Conservation (phyloP, 495 filamentous ascomycete species). For the Hyaloscypha finlandica region DNA sequence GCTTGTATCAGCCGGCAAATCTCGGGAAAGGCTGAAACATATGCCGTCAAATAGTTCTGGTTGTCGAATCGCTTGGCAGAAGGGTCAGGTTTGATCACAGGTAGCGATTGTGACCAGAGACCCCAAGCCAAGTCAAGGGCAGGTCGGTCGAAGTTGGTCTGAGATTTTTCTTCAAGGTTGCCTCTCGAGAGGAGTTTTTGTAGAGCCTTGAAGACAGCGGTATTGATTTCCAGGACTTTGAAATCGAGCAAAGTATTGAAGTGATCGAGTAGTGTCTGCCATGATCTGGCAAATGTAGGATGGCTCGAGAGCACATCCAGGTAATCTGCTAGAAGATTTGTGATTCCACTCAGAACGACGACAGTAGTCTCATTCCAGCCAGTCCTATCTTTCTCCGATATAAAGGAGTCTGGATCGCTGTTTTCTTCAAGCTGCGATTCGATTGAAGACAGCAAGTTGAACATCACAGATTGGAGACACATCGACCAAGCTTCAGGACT, state of each 20-base stretch:
- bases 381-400: constrained; percentile 43
- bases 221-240: constrained; percentile 66
- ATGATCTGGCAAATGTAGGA: constrained; percentile 60
- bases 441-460: constrained; percentile 67
- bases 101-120: constrained; percentile 68
- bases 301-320: constrained; percentile 61
- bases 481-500: constrained; percentile 78
- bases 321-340: constrained; percentile 67
- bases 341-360: constrained; percentile 69
- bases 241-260: constrained; percentile 62
- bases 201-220: constrained; percentile 69
- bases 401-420: constrained; percentile 18
- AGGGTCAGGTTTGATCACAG: constrained; percentile 45
- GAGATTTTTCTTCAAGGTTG: constrained; percentile 42
- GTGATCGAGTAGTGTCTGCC: constrained; percentile 68
- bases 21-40: constrained; percentile 73
- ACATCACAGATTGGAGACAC: constrained; percentile 78
- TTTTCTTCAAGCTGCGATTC: constrained; percentile 44
- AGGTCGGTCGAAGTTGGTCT: constrained; percentile 52
- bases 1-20: constrained; percentile 77
- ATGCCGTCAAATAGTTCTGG: constrained; percentile 76
- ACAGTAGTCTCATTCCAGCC: constrained; percentile 80
- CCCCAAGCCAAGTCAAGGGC: constrained; percentile 68
- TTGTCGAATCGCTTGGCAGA: constrained; percentile 58
- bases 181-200: constrained; percentile 63